Percentiles rank a stretch among this genome's conserved stretches.
These are phyloP conservation scores for Diplocarpon rosae DNA, from an alignment of 2,329 filamentous ascomycete species.

Conservation along the genomic window DNA sequence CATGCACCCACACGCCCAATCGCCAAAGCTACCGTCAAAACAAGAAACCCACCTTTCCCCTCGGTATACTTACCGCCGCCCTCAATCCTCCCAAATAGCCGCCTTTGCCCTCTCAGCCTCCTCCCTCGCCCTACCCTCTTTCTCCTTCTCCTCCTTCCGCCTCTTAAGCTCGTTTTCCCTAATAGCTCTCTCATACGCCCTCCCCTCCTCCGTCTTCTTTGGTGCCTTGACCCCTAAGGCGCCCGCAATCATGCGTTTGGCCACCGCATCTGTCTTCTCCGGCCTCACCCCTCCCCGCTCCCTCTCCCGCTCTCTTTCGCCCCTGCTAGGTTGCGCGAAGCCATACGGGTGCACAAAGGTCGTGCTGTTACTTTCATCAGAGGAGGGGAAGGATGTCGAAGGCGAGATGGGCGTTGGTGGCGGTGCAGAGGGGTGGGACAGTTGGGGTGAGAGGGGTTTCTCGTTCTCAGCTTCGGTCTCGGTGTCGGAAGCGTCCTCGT, in stretches of 20 bases:
- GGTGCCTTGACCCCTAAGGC: constrained; percentile 74
- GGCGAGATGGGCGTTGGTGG: constrained; percentile 58
- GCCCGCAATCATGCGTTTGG: constrained; percentile 78
- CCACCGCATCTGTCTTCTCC: constrained; percentile 90
- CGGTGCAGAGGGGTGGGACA: constrained; percentile 38
- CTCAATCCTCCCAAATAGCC: constrained; percentile 72
- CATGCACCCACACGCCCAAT: constrained; percentile 5
- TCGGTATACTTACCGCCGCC: neutral
- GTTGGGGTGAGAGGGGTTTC: constrained; percentile 18
- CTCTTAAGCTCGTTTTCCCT: constrained; percentile 76
- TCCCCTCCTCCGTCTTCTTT: constrained; percentile 77
- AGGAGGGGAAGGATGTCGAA: constrained; percentile 20
- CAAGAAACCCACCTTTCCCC: neutral
- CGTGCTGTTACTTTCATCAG: too few species aligned
- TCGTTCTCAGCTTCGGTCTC: constrained; percentile 28
- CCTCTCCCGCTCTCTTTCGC: constrained; percentile 7
- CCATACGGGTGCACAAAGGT: constrained; percentile 19
- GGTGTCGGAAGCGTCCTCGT: constrained; percentile 41
- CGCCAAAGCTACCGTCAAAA: neutral
- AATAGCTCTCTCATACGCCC: constrained; percentile 71
- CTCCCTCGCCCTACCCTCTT: constrained; percentile 48
- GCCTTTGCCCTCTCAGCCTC: constrained; percentile 63
- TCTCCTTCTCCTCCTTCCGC: constrained; percentile 59
- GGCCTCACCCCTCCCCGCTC: constrained; percentile 39
- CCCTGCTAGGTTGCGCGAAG: constrained; percentile 3